Percentiles rank a stretch among this genome's conserved stretches.
These are phyloP conservation scores for Dacryopinax spathularia DNA, from an alignment of 768 basidiomycete species.

Conservation along the genomic window DNA sequence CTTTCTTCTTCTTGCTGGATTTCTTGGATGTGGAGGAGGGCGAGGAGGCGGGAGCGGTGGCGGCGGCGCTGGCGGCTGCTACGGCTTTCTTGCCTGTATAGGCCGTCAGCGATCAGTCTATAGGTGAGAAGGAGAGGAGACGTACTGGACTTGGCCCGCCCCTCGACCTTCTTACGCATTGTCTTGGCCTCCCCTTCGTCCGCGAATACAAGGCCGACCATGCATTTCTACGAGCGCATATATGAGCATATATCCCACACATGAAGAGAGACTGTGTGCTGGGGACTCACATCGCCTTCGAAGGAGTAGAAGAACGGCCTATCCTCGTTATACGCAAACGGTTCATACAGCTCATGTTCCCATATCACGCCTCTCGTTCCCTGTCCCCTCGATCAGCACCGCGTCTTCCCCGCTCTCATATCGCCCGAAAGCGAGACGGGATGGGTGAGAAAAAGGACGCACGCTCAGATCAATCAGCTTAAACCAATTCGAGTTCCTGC, in stretches of 20 bases:
- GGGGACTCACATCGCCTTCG: constrained; percentile 67
- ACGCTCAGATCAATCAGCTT: constrained; percentile 63
- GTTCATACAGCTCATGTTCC: constrained; percentile 82
- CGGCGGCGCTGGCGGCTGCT: neutral
- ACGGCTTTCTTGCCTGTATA: neutral
- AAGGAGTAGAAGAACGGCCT: constrained; percentile 87
- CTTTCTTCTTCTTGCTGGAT: constrained; percentile 40
- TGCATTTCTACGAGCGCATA: constrained; percentile 53
- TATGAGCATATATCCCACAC: constrained; percentile 5
- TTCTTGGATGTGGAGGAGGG: constrained; percentile 38
- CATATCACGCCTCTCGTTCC: constrained; percentile 81
- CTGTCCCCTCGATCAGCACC: constrained; percentile 15
- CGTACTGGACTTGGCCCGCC: constrained; percentile 39
- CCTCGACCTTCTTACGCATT: constrained; percentile 71
- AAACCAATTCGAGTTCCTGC: constrained; percentile 44
- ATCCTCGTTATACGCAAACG: constrained; percentile 69
- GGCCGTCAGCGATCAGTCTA: neutral
- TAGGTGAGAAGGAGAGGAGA: neutral
- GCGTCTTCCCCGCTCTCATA: neutral
- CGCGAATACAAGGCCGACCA: constrained; percentile 82
- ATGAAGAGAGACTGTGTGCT: neutral
- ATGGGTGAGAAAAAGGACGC: constrained; percentile 8
- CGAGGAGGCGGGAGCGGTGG: constrained; percentile 13
- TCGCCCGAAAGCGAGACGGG: neutral
- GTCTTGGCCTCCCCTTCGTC: constrained; percentile 72